Conservation (phyloP, 2,329 filamentous ascomycete species). For the Macrophomina tecta region DNA sequence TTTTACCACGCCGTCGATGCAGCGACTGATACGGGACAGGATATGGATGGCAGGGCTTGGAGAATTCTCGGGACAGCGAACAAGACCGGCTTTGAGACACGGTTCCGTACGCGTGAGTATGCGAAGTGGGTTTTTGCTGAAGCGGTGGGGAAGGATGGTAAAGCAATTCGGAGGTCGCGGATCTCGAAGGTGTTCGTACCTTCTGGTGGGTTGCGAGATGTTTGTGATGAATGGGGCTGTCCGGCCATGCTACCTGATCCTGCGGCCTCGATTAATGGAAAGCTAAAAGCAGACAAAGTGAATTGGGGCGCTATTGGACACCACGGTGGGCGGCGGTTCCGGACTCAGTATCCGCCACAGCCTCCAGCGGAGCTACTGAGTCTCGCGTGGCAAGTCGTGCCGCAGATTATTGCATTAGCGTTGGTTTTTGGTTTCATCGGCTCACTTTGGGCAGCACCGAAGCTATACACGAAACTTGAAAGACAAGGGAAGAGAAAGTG, state of each 20-base stretch:
- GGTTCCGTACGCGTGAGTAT: not conserved
- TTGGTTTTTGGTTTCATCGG: not conserved
- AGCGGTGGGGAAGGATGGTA: conserved; percentile 16
- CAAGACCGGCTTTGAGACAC: conserved; percentile 15
- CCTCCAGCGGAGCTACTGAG: not conserved
- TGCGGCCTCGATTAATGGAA: not conserved
- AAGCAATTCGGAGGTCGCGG: conserved; percentile 2
- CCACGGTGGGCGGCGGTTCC: not conserved
- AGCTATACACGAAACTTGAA: not conserved
- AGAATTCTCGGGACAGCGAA: not conserved
- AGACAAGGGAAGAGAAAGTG: not conserved
- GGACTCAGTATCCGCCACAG: not conserved
- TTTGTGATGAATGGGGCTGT: conserved; percentile 12
- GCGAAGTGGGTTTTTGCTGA: not conserved
- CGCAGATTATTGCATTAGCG: not conserved
- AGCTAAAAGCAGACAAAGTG: not conserved
- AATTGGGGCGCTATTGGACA: not conserved
- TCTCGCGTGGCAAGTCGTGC: not conserved
- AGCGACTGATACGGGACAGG: not conserved
- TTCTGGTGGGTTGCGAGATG: not conserved
- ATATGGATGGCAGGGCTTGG: not conserved
- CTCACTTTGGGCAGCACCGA: not conserved
- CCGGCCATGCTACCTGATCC: not conserved
- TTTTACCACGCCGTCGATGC: conserved; percentile 35
- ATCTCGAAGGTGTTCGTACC: conserved; percentile 11